Base-by-base conservation (phyloP, 2,329 filamentous ascomycete genomes). In the Didymella segeticola region DNA sequence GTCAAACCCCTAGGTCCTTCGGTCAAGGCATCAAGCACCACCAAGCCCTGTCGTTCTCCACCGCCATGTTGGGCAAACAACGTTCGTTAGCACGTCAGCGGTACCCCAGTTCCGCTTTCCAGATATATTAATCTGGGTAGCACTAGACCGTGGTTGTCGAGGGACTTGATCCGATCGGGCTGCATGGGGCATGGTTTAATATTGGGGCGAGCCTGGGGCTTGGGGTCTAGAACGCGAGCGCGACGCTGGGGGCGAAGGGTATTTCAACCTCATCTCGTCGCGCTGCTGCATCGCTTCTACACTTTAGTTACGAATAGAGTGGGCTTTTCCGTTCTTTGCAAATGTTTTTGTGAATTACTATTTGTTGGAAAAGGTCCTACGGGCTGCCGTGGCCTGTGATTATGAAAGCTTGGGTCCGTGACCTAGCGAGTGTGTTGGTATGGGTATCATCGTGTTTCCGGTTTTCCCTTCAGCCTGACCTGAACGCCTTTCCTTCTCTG, bases 401-500 rank as follows among this genome's bases (percentile, higher is more conserved):
- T 47, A 47, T 22, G 50, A 39, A 34, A 53, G 45, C 22, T 26
- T 22, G 47, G 50, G 43, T 30, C 10, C 23, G 12, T 23, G 43
- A 41, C 37, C 45, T 34, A 60, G 47, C 47, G 54, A 55, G 43
- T 60, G 50, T 49, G 30, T 29, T 20, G 33, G 26, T 23, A 34
- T 52, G 57, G 57, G 57, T 60, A 60, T 60, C 57, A 53, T 47
- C 26, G 26, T 17, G 36, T 34, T 23, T 25, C 39, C 34, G 34
- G 23, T 11, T 39, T 30, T 47, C 36, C 30, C 30, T 47, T 31
- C 36, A 11, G 30, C 22, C 43, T 47, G 31, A 17, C 30, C 30
- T 49, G 38, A 41, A 41, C 30, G 38, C 19, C 27, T 10, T 31
- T 37, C 38, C 12, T 43, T 29, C 17, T 49, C 30, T 23, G 7